Base-by-base conservation (phyloP, 331 rosid species). In the Quercus tomentella region DNA sequence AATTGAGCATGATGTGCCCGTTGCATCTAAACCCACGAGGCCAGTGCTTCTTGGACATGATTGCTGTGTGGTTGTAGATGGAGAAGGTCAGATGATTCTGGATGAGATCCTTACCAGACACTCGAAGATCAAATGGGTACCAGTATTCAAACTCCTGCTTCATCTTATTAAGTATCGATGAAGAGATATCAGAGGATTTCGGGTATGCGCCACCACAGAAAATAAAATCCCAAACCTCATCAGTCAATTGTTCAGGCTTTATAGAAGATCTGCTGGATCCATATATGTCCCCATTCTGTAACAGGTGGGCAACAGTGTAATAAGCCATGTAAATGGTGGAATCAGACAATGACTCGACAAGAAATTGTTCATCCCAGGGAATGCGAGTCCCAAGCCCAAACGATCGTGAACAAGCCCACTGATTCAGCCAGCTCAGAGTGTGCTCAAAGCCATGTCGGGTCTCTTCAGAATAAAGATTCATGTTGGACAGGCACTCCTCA, bases 321-420 rank as follows among this genome's bases (percentile, higher is more conserved):
- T 92, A 94, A 76, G 98, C 98, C 98, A 91, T 92, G 89, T 94
- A 94, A 77, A 94, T 88, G 65, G 97, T 94, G 69, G 98, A 94
- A 85, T 94, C 98, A 20, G 98, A 94, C 62, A 94, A 74, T 18
- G 98, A 92, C 87, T 94, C 98, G 1, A 94, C 97, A 22, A 94
- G 82, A 80, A 69, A 94, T 45, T 94, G 92, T 65, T 94, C 97
- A 72, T 94, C 98, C 97, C 97, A 92, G 2, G 98, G 98, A 66
- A 94, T 94, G 67, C 88, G 97, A 14, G 97, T 92, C 81, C 98
- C 98, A 72, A 94, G 91, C 52, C 97, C 97, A 79, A 95, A 92
- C 14, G 97, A 89, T 30, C 98, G 84, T 54, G 97, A 92, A 82
- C 98, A 92, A 61, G 97, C 98, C 97, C 97, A 91, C 82, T 95